Evolutionary conservation across 306 rosid genomes (phyloP).

Genomic region (Sophora flavescens): DNA sequence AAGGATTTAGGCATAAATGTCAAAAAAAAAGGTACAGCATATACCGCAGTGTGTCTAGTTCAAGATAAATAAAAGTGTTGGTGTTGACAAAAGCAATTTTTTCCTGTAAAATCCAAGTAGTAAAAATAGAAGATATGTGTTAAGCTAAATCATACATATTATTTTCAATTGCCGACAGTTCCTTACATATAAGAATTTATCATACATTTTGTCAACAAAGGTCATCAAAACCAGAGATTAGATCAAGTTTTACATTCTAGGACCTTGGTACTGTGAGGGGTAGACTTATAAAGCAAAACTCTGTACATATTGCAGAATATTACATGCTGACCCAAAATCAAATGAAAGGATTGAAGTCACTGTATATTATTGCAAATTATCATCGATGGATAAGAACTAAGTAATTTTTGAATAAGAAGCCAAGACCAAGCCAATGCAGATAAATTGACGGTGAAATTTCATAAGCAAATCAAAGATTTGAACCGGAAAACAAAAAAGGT

Average conservation of each 20-base stretch:
- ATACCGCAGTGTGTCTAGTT: too few species aligned
- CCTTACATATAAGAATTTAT: conserved; percentile 22
- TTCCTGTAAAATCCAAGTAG: conserved; percentile 74
- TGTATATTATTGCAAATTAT: too few species aligned
- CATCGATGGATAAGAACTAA: too few species aligned
- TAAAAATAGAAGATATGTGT: conserved; percentile 41
- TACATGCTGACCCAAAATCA: conserved; percentile 39
- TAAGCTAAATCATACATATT: conserved; percentile 26
- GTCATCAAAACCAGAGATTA: conserved; percentile 26
- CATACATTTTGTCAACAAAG: conserved; percentile 37
- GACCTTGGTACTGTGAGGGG: conserved; percentile 15
- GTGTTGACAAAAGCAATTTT: conserved; percentile 76
- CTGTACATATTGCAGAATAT: not conserved
- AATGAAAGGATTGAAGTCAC: conserved; percentile 34
- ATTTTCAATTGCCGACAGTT: conserved; percentile 23
- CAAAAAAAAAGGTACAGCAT: too few species aligned
- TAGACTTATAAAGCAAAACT: conserved; percentile 32
- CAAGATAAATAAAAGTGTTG: conserved; percentile 76
- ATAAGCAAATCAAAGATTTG: too few species aligned
- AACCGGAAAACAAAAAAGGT: too few species aligned
- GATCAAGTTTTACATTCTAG: conserved; percentile 26
- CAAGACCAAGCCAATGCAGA: too few species aligned
- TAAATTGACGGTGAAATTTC: too few species aligned
- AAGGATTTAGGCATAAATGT: too few species aligned
- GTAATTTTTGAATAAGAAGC: too few species aligned